Evolutionary conservation across 192 early-diverging fungal genomes (phyloP), one percentile per base, ranked within the genome.

Genomic region (Rhizophagus prolifer): DNA sequence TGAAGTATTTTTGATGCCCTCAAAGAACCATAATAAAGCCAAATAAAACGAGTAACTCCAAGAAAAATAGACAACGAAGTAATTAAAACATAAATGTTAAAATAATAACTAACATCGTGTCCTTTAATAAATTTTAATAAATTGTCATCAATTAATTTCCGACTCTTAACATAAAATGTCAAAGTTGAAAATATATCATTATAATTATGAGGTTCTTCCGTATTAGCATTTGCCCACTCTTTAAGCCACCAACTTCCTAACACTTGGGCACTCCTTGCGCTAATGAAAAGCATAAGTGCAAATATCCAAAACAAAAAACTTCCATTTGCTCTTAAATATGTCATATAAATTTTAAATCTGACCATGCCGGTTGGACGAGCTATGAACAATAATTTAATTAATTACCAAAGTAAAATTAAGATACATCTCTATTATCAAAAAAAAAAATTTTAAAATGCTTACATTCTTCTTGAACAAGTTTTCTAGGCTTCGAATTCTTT

Each of bases 361-460:
- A 98, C 96, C 63, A 88, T 86, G 0, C 98, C 98, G 9, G 87
- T 86, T 16, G 91, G 91, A 67, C 91, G 86, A 79, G 94, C 93
- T 82, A 70, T 16, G 44, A 70, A 23, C 3, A 46, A 68, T 28
- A 28, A 28, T 9, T 36, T 26, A 28, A 25, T 14, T 26, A 28
- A 50, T 28, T 70, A 47, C 25, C 26, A 16, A 13, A 6, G 9
- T 12, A 46, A 14, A 46, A 25, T 16, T 6, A 38, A 38, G 8
- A 38, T 25, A 25, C n/a, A 23, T n/a, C 10, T 12, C 3, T 16
- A 16, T 70, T 14, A 54, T 36, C 1, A 10, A 70, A 30, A 34
- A 28, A 36, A 26, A n/a, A n/a, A n/a, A n/a, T n/a, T 36, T 44
- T 6, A 7, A 16, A 75, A 76, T 10, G 19, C 62, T 23, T 65